Conservation (phyloP, 495 filamentous ascomycete genomes). For the Halenospora varia region DNA sequence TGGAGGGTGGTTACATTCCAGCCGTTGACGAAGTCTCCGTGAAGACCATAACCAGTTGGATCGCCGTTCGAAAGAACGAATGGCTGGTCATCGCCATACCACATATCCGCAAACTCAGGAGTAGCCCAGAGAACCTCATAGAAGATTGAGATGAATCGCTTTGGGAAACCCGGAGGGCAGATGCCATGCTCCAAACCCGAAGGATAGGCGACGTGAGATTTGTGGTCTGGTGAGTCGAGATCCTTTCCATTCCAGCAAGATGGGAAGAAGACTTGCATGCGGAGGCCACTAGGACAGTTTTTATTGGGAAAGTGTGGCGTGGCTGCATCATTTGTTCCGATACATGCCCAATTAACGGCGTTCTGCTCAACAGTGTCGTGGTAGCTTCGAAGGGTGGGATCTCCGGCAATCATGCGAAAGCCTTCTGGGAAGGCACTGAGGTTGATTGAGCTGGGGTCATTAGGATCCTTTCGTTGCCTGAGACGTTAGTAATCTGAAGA, state of each 20-base stretch:
- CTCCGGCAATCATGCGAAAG: conserved; percentile 71
- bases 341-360: conserved; percentile 45
- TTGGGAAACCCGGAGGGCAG: conserved; percentile 51
- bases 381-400: conserved; percentile 45
- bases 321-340: conserved; percentile 40
- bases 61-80: conserved; percentile 44
- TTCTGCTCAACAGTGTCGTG: conserved; percentile 30
- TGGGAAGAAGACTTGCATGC: conserved; percentile 81
- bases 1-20: conserved; percentile 54
- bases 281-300: conserved; percentile 57
- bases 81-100: conserved; percentile 46
- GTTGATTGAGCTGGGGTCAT: not conserved
- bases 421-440: conserved; percentile 52
- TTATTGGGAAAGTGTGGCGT: conserved; percentile 47
- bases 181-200: conserved; percentile 32
- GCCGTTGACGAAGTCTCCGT: conserved; percentile 67
- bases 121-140: conserved; percentile 57
- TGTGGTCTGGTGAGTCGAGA: conserved; percentile 44
- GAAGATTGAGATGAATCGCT: conserved; percentile 53
- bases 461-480: conserved; percentile 9
- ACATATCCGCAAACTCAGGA: conserved; percentile 43
- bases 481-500: not conserved
- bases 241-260: conserved; percentile 86
- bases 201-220: conserved; percentile 55
- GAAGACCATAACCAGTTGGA: conserved; percentile 65